phyloP scores from a whole-genome alignment of 202 grass and related monocot genomes.

The Musa balbisiana region DNA sequence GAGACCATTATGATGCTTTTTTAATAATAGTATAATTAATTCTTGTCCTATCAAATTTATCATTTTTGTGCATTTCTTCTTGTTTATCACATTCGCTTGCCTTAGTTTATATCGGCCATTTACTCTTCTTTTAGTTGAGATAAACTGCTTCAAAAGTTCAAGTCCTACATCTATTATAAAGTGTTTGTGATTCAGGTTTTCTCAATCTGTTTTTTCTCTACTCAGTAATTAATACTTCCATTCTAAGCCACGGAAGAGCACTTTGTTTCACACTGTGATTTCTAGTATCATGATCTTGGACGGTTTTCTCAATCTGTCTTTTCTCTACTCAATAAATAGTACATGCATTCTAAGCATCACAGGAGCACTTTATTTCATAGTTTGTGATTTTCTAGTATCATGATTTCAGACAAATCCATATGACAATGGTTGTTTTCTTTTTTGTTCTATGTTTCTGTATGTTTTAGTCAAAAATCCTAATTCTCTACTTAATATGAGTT shows the following conservation, averaged over 20 bases:
- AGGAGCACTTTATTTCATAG: not conserved
- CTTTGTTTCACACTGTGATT: not conserved
- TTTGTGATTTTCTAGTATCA: not conserved
- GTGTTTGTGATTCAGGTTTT: too few relatives aligned
- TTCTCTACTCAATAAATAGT: not conserved
- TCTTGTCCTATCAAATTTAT: too few relatives aligned
- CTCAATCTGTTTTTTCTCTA: not conserved
- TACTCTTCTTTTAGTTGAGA: too few relatives aligned
- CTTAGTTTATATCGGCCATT: too few relatives aligned
- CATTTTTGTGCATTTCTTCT: too few relatives aligned
- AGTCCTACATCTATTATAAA: too few relatives aligned
- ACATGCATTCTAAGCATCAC: not conserved
- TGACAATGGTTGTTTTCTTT: not conserved
- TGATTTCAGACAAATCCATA: not conserved
- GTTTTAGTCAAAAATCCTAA: not conserved
- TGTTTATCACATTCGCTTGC: too few relatives aligned
- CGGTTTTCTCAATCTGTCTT: not conserved
- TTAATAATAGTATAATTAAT: too few relatives aligned
- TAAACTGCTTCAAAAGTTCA: too few relatives aligned
- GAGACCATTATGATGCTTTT: too few relatives aligned
- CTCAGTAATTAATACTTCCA: not conserved
- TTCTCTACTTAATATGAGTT: not conserved
- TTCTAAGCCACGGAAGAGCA: not conserved
- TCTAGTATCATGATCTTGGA: not conserved
- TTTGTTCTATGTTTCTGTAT: not conserved